Base-by-base conservation (phyloP, 139 green algal genomes). In the Coelastrella sp. region DNA sequence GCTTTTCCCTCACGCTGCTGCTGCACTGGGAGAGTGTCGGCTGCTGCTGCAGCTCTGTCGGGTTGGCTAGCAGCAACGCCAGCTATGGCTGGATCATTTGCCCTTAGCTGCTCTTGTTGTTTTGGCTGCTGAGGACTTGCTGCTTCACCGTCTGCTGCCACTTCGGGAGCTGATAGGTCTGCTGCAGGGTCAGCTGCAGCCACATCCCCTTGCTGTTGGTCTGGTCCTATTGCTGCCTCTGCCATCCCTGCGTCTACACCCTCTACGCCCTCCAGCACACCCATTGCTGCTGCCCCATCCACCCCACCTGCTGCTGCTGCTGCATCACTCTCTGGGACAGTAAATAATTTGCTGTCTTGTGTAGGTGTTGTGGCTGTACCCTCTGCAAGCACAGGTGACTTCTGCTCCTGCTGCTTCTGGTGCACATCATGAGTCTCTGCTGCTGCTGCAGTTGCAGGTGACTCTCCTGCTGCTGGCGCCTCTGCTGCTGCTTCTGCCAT, bases 401-500 rank as follows among this genome's bases (percentile, higher is more conserved):
- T 24, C 82, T 78, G 63, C 82, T 65, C 17, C n/a, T 87, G 14
- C 25, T 78, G 82, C 82, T 87, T 61, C 82, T 78, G 82, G 61
- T 87, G 81, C 58, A 59, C 24, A 19, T 72, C 7, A 19, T 49
- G 14, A 27, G 63, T 11, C 22, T 83, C 49, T n/a, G 14, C 78
- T 10, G 35, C 35, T 65, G 78, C 78, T 27, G 27, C 78, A 61
- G 11, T 12, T 27, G 78, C 78, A 65, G 82, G 25, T 20, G 11
- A 27, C 59, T 87, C 82, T 14, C 66, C 82, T 78, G 82, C 82
- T 78, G 66, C 82, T 61, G 63, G 63, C 7, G 82, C 82, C 12
- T 24, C 61, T 27, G 82, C 82, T 78, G 82, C 82, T 74, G 82
- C 82, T 25, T 87, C 61, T n/a, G 82, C 82, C 82, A 87, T 87